phyloP scores from a whole-genome alignment of 169 alveolate species.

The Cryptosporidium sp. region DNA sequence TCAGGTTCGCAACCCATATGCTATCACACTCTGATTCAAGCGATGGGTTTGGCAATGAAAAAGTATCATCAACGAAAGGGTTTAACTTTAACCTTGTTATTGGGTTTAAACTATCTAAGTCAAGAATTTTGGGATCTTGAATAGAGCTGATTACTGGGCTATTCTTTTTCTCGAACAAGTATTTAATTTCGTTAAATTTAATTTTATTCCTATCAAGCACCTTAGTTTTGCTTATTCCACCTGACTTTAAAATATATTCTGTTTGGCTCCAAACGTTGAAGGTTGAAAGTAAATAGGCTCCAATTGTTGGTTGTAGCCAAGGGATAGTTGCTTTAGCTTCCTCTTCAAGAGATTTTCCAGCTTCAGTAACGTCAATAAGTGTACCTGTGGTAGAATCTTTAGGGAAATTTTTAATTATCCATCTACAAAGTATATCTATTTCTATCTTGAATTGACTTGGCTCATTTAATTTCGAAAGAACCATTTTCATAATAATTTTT shows the following conservation, averaged over 20 bases:
- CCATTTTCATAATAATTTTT: slow-evolving; percentile 22
- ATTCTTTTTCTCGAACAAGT: slow-evolving; percentile 18
- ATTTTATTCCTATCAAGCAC: slow-evolving; percentile 14
- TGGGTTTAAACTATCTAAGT: slow-evolving; percentile 1
- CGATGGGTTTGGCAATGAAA: slow-evolving; percentile 27
- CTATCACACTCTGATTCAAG: slow-evolving; percentile 21
- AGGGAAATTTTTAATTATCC: slow-evolving; percentile 24
- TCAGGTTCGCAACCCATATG: slow-evolving; percentile 42
- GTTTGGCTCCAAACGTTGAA: slow-evolving; percentile 66
- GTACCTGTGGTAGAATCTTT: background rate
- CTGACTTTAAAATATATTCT: slow-evolving; percentile 26
- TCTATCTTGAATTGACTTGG: background rate
- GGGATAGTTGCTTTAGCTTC: background rate
- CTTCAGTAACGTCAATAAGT: background rate
- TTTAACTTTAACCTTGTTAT: slow-evolving; percentile 37
- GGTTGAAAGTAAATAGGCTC: slow-evolving; percentile 21
- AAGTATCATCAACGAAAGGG: slow-evolving; percentile 48
- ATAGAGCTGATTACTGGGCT: background rate
- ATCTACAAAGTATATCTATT: slow-evolving; percentile 13
- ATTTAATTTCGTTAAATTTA: slow-evolving; percentile 6
- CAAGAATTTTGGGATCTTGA: slow-evolving; percentile 30
- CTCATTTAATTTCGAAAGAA: slow-evolving; percentile 33
- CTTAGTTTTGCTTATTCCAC: slow-evolving; percentile 11
- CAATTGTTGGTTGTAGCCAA: slow-evolving; percentile 53
- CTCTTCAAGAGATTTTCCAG: slow-evolving; percentile 21